Base-by-base conservation (phyloP, 805 yeast species). In the Saccharomycopsis selenospora region DNA sequence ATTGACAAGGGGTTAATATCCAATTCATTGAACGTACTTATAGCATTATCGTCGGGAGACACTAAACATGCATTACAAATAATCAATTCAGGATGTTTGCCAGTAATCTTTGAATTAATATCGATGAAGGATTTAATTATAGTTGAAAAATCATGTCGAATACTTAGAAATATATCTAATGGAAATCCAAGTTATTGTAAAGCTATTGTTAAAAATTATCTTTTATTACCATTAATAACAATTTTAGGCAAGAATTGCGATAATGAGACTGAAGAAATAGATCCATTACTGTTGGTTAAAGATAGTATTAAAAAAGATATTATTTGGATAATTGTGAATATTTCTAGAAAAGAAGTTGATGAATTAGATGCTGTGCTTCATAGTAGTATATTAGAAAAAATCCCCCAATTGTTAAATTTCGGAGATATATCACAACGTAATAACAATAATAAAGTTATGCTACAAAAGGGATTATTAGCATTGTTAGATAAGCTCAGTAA, bases 301-400 rank as follows among this genome's bases (percentile, higher is more conserved):
- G 14, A 43, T 33, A 23, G 14, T 8, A 43, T 49, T 26, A 47
- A 49, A n/a, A 33, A 48, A 13, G 30, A 49, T 36, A 49, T 52
- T 43, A 23, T 52, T 7, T 52, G 55, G 55, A 46, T 45, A 4
- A 48, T 52, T 42, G 40, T 50, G 7, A 52, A 52, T 20, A 33
- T 52, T 22, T 43, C 50, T 5, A 18, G 53, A 24, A 48, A 45
- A 30, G 50, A 52, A 26, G 55, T 48, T 14, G 22, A 33, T 11
- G 50, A 40, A 25, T 25, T 46, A 25, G 23, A 46, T 30, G 44
- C 38, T 3, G 45, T 46, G 3, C n/a, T 52, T 11, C 38, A 49
- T 10, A 46, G 50, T 20, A 48, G 50, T 2, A 46, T 52, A 10
- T 25, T 49, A n/a, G 30, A 26, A 6, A 26, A 43, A 8, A 33